Evolutionary conservation across 2,329 filamentous ascomycete species (phyloP), one percentile per base, ranked within the genome.

Genomic region (Bertia moriformis): DNA sequence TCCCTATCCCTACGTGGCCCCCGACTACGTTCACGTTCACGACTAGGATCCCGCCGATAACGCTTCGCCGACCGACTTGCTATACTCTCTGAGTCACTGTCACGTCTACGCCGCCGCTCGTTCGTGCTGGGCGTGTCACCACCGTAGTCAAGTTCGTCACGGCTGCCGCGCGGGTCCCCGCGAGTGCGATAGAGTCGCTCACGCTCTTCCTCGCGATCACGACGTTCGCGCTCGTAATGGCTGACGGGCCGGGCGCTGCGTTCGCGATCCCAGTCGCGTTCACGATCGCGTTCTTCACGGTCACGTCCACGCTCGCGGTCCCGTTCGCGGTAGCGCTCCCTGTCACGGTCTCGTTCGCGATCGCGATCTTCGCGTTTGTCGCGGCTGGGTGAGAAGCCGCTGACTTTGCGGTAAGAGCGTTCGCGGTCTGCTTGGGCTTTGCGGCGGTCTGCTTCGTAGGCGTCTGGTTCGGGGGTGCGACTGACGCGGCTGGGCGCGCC

Each of bases 341-440:
- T 49, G 7, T 59, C 57, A 2, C 55, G 49, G 5, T 63, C 61
- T 4, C 60, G 52, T 1, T 62, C 57, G 2, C 32, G 32, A 7
- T 35, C 32, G 7, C 32, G 32, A 17, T 35, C 32, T 7, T 35
- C 32, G 15, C 15, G 32, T 7, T 17, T 10, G 12, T 35, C 65
- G 14, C 62, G 62, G 22, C 58, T 46, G 52, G 63, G 32, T 10
- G 32, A 12, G 12, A 35, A 35, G 10, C 76, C 76, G 54, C 71
- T 77, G 35, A 75, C 68, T 62, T 91, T 93, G 57, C 85, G 79
- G 61, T 94, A 93, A 50, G 93, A 88, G 47, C 88, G 82, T 62
- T 96, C 93, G 37, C 93, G 81, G 54, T 94, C 88, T 42, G 88
- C 87, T 53, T 91, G 88, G 33, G 89, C 89, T 58, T 89, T 91